Conservation (phyloP, 768 basidiomycete species). For the Lactarius quietus region DNA sequence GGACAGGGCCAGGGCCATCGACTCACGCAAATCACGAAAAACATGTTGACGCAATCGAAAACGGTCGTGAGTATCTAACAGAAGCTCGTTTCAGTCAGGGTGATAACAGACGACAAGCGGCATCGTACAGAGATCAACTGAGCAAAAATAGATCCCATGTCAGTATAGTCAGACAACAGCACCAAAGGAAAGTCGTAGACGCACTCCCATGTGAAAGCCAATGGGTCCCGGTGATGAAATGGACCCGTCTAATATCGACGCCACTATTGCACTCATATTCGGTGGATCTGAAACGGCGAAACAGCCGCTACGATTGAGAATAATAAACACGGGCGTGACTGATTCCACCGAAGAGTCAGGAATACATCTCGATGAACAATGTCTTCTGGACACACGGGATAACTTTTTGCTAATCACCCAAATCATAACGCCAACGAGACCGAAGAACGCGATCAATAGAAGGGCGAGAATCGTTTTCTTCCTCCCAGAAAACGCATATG, state of each 20-base stretch:
- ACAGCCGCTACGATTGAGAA: neutral
- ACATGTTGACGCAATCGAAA: conserved; percentile 21
- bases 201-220: conserved; percentile 19
- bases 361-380: neutral
- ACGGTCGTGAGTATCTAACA: conserved; percentile 2
- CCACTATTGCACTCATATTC: too few relatives aligned
- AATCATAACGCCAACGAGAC: conserved; percentile 3
- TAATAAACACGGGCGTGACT: conserved; percentile 6
- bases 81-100: neutral
- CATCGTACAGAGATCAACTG: conserved; percentile 18
- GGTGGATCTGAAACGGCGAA: conserved; percentile 15
- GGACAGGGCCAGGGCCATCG: too few relatives aligned
- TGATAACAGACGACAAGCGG: neutral
- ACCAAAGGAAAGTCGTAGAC: neutral
- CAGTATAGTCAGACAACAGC: neutral
- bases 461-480: neutral
- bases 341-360: neutral
- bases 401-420: conserved; percentile 12
- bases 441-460: conserved; percentile 1
- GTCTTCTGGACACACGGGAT: neutral
- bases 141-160: neutral
- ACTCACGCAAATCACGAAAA: conserved; percentile 14
- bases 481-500: conserved; percentile 23
- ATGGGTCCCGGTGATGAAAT: neutral
- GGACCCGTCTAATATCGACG: too few relatives aligned